Evolutionary conservation across 768 basidiomycete genomes (phyloP), one percentile per base, ranked within the genome.

Genomic region (Pluteus cervinus): DNA sequence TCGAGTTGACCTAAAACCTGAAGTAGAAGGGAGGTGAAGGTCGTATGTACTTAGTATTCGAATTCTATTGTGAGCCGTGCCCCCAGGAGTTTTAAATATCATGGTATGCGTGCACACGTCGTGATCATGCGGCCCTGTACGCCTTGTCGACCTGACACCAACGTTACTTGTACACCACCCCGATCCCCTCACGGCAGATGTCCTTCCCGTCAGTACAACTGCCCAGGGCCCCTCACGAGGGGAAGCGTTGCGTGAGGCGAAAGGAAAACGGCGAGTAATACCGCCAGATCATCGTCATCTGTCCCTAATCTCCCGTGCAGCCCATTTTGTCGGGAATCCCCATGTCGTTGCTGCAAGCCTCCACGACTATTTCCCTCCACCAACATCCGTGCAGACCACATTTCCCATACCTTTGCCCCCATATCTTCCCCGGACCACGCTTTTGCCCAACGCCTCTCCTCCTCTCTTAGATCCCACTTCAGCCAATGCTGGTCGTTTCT

Each of bases 371-470:
- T 47, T 52, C 4, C 48, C 75, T 4, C 64, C 65, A 1, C 44
- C 57, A 3, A 74, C 79, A 3, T 54, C 54, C 20, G 57, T 62
- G 0, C 61, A 60, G 3, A 24, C 78, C 7, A 88, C 87, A 0
- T 90, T 89, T 50, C 86, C 87, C 2, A 71, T 75, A 43, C 88
- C 88, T 0, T 64, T 89, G 0, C 87, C 88, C 0, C 31, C 69
- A 1, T 87, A 76, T 50, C 71, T 90, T 4, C 70, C 77, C 4
- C 80, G 87, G 29, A 76, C 65, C 38, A 55, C 68, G 6, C 65
- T 68, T 39, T 48, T 83, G 0, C 76, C 84, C 0, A 48, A 72
- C 5, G 50, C 69, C 1, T 41, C 52, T 3, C 62, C 65, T 10
- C 64, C 73, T 0, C 42, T 53, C 3, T 52, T 55, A 22, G 71